Evolutionary conservation across 768 basidiomycete species (phyloP).

Genomic region (Lactifluus volemus): DNA sequence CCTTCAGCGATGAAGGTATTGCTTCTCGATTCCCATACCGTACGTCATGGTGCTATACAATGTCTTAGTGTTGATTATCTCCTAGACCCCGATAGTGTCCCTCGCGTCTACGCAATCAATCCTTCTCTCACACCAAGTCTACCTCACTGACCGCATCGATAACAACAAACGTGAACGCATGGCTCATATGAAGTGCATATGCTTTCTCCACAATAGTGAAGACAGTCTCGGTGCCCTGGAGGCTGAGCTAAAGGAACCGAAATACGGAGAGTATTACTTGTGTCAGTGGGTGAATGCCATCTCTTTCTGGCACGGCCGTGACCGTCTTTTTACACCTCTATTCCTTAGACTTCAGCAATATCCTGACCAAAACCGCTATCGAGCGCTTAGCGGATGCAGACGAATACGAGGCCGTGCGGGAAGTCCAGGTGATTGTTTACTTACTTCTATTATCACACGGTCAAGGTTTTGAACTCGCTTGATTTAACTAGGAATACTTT

Average conservation of each 20-base stretch:
- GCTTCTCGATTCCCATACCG: slow-evolving; percentile 89
- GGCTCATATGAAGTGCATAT: slow-evolving; percentile 96
- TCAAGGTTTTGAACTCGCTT: slow-evolving; percentile 12
- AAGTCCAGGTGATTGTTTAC: slow-evolving; percentile 71
- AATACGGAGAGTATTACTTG: slow-evolving; percentile 97
- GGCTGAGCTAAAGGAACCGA: slow-evolving; percentile 78
- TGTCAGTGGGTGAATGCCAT: slow-evolving; percentile 83
- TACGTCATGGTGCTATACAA: slow-evolving; percentile 30
- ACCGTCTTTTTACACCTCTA: slow-evolving; percentile 1
- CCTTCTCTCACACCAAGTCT: slow-evolving; percentile 90
- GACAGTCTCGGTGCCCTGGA: slow-evolving; percentile 78
- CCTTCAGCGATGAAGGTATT: slow-evolving; percentile 93
- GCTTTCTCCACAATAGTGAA: slow-evolving; percentile 78
- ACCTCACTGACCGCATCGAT: slow-evolving; percentile 96
- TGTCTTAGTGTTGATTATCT: not conserved
- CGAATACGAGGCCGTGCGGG: slow-evolving; percentile 92
- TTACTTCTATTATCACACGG: slow-evolving; percentile 4
- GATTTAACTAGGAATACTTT: slow-evolving; percentile 76
- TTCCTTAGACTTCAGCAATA: slow-evolving; percentile 85
- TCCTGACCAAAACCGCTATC: slow-evolving; percentile 80
- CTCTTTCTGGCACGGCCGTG: not conserved
- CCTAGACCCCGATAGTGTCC: slow-evolving; percentile 92
- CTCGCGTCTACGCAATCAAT: slow-evolving; percentile 91
- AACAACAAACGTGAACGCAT: slow-evolving; percentile 86
- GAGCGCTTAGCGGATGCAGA: slow-evolving; percentile 91